Base-by-base conservation (phyloP, 2,329 filamentous ascomycete species). In the Fusarium sp. region DNA sequence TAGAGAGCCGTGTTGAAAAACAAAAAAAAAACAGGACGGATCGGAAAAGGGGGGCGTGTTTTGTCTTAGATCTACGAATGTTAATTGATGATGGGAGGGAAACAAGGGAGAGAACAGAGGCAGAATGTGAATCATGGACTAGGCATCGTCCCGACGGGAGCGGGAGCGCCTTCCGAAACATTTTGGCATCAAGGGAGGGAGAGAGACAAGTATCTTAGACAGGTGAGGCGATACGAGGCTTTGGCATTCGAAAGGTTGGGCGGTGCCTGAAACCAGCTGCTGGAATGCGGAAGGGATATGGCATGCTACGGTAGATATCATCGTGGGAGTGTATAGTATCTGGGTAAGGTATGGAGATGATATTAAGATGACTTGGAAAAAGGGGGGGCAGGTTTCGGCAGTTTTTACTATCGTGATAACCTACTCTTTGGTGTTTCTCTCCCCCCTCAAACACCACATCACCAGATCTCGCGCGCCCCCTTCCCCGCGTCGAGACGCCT, bases 71-170 rank as follows among this genome's bases (percentile, higher is more conserved):
- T 35, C 52, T 45, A 37, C 29, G 20, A 57, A 27, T 50, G 45
- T 22, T 9, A 50, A 50, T 50, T 50, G 45, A 50, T 27, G 45
- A 50, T 14, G 35, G 29, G 22, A 56, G 20, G 11, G 37, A 48
- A 57, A 56, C 6, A 60, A 35, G n/a, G 29, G 18, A 22, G 20
- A 61, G 29, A 43, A 10, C n/a, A 41, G 8, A 41, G 37, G 18
- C 18, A 41, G 41, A 43, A 43, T 14, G 6, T 64, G 41, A 57
- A 58, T 35, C 45, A 33, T 45, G 50, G 27, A 54, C 71, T 52
- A 68, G 59, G 67, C 63, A 60, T 48, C 71, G 71, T 72, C 67
- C 71, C 71, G 71, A 64, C 63, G 71, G 71, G 66, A 74, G 60
- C 29, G 48, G 62, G 61, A 58, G 56, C 57, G 41, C 5, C 64